Evolutionary conservation across 106 monocot genomes (phyloP).

Genomic region (Phalaenopsis equestris): DNA sequence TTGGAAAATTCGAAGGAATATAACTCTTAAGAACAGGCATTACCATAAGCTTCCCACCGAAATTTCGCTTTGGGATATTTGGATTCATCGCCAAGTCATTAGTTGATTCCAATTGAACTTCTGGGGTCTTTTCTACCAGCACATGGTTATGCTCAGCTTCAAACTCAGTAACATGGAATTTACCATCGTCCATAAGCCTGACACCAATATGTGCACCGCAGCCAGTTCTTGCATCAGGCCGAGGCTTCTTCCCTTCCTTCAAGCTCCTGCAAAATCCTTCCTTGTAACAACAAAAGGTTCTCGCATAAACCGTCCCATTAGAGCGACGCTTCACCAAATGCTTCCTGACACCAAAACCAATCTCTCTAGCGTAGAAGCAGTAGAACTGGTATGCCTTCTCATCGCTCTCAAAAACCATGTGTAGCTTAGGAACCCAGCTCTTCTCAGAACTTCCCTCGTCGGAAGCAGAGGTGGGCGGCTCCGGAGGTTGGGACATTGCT

Average conservation of each 20-base stretch:
- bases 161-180: constrained; percentile 14
- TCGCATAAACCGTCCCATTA: constrained; percentile 5
- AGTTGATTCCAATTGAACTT: neutral
- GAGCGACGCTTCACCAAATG: constrained; percentile 12
- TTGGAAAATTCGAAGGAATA: neutral
- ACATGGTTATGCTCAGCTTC: constrained; percentile 14
- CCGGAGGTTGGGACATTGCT: neutral
- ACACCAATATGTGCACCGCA: constrained; percentile 13
- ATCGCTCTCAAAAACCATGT: constrained; percentile 19
- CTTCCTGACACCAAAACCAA: constrained; percentile 25
- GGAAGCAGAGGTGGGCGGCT: neutral
- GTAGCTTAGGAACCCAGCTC: constrained; percentile 13
- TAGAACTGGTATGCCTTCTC: constrained; percentile 20
- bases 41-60: neutral
- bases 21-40: neutral
- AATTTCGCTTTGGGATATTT: neutral
- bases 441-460: neutral
- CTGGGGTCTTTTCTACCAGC: neutral
- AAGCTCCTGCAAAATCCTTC: constrained; percentile 15
- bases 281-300: constrained; percentile 12
- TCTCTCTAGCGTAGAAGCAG: constrained; percentile 5
- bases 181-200: constrained; percentile 4
- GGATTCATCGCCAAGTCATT: neutral
- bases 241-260: constrained; percentile 15
- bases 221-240: constrained; percentile 14